Evolutionary conservation across 225 moss, liverwort and hornwort species (phyloP), one percentile per base, ranked within the genome.

Genomic region (Asterella californica): DNA sequence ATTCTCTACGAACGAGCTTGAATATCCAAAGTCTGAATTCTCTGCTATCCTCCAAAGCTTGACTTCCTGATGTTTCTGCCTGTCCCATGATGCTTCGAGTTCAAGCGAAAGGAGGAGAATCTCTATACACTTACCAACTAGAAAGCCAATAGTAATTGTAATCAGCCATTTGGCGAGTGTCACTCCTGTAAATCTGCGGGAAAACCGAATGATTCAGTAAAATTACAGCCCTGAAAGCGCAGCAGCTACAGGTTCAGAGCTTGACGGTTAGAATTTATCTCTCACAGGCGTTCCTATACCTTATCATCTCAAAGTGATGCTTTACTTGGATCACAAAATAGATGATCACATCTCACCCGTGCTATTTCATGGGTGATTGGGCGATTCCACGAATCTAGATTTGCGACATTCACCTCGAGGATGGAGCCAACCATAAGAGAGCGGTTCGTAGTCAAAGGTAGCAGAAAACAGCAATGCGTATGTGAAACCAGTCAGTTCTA

Each of bases 101-200:
- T 25, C 14, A 36, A 25, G 12, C 12, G 2, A 34, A 15, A 15
- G 15, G 18, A 30, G 2, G 67, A 67, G 34, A 67, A 36, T 32
- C 67, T 33, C 2, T 0, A 34, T 32, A 63, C 22, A 59, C 83
- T 79, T 79, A 93, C 94, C 94, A 42, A 94, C 91, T 76, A 94
- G 82, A 77, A 94, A 71, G 34, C 94, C 94, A 46, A 94, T 89
- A 12, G 82, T 79, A 53, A 92, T 85, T n/a, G 92, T 92, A 75
- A 94, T 94, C 61, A 84, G 83, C 94, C 94, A 94, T 70, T 94
- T 94, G 66, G 91, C 94, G 68, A 91, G 83, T 24, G 94, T 94
- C 55, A 92, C 84, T 53, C 94, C 94, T 34, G 92, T 94, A 66
- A 92, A 94, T 62, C 94, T 94, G 92, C 82, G 68, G 55, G 24